Evolutionary conservation across 441 rosid genomes (phyloP).

Genomic region (Metrosideros polymorpha): DNA sequence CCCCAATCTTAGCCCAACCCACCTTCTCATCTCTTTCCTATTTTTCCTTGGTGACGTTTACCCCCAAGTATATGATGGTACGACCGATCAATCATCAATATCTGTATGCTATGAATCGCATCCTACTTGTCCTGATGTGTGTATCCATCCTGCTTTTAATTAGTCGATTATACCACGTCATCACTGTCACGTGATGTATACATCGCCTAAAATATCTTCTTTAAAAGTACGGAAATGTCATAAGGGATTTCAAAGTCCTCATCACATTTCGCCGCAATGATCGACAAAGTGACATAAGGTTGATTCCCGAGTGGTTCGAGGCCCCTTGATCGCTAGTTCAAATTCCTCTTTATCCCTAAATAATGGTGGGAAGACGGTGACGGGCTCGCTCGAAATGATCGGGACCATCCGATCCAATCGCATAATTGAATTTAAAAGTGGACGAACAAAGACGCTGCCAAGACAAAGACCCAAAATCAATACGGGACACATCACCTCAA

Average conservation of each 20-base stretch:
- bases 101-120: accelerated
- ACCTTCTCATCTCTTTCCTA: not conserved
- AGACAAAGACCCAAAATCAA: not conserved
- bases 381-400: not conserved
- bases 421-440: not conserved
- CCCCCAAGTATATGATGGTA: no score
- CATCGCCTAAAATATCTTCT: accelerated
- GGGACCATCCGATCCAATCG: not conserved
- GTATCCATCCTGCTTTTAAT: accelerated
- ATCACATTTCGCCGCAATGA: not conserved
- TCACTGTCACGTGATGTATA: accelerated
- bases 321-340: no score
- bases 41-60: not conserved
- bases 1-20: not conserved
- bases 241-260: not conserved
- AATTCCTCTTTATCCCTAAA: no score
- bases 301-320: no score
- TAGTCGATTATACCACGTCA: accelerated
- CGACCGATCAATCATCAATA: not conserved
- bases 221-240: not conserved
- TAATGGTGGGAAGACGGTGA: no score
- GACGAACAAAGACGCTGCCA: no score
- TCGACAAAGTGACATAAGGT: not conserved
- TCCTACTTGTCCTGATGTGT: accelerated
- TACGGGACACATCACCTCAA: not conserved